phyloP scores from a whole-genome alignment of 2,329 filamentous ascomycete genomes.

The Aureobasidium namibiae region DNA sequence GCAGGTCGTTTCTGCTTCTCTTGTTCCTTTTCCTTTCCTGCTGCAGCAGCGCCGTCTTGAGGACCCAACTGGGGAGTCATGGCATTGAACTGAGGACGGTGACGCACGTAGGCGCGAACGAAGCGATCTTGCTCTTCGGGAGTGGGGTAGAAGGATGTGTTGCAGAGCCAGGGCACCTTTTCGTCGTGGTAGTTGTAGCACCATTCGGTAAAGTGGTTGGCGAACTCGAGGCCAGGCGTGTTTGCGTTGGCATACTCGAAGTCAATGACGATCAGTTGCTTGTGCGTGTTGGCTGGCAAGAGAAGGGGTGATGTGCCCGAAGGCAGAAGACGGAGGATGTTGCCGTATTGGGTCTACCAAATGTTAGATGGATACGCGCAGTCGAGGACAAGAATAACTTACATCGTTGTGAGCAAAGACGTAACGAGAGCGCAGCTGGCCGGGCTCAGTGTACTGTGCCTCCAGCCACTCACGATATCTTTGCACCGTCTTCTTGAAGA shows the following conservation, averaged over 20 bases:
- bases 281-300: conserved; percentile 85
- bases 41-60: conserved; percentile 13
- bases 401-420: conserved; percentile 98
- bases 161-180: conserved; percentile 53
- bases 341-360: conserved; percentile 87
- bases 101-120: conserved; percentile 76
- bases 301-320: conserved; percentile 71
- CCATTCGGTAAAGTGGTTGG: conserved; percentile 98
- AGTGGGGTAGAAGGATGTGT: conserved; percentile 63
- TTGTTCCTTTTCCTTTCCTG: conserved; percentile 20
- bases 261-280: conserved; percentile 93
- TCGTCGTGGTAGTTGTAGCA: conserved; percentile 92
- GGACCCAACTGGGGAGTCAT: conserved; percentile 28
- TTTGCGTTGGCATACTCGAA: conserved; percentile 97
- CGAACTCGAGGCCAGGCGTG: conserved; percentile 78
- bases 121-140: conserved; percentile 76
- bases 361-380: background rate
- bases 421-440: conserved; percentile 62
- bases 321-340: conserved; percentile 74
- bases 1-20: conserved; percentile 19
- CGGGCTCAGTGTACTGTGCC: conserved; percentile 58
- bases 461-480: conserved; percentile 71
- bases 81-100: conserved; percentile 60
- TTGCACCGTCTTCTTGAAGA: conserved; percentile 66
- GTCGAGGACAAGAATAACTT: conserved; percentile 29